phyloP scores from a whole-genome alignment of 148 eudicot species.

The Drosera capensis region DNA sequence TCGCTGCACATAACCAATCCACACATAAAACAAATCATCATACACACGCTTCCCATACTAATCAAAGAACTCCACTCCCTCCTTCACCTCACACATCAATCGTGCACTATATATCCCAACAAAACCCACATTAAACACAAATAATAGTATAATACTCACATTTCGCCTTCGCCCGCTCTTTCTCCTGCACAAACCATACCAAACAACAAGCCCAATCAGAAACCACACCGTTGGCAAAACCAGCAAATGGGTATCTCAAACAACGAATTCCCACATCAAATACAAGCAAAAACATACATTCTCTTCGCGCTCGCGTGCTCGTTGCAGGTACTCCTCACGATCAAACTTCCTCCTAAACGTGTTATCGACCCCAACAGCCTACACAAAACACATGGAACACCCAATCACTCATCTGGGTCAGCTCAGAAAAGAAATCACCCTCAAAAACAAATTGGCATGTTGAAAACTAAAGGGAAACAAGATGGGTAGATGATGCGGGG shows the following conservation, averaged over 20 bases:
- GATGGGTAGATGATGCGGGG: no score
- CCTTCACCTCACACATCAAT: no score
- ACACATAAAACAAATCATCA: constrained; percentile 1
- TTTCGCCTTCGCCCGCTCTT: constrained; percentile 43
- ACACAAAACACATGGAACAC: no score
- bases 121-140: no score
- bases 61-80: background rate
- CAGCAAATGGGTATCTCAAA: background rate
- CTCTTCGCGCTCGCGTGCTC: constrained; percentile 92
- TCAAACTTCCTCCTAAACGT: constrained; percentile 90
- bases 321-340: constrained; percentile 70
- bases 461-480: no score
- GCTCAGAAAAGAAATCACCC: no score
- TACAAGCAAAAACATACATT: constrained; percentile 44
- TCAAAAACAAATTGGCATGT: no score
- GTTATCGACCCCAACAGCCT: constrained; percentile 85
- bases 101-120: no score
- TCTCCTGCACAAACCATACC: constrained; percentile 26
- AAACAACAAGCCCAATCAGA: background rate
- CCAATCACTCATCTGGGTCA: no score
- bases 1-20: constrained; percentile 34
- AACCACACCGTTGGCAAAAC: background rate
- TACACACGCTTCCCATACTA: no score
- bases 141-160: constrained; percentile 20
- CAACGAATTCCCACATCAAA: background rate